Evolutionary conservation across 208 protist species (phyloP).

Genomic region (Crithidia fasciculata): DNA sequence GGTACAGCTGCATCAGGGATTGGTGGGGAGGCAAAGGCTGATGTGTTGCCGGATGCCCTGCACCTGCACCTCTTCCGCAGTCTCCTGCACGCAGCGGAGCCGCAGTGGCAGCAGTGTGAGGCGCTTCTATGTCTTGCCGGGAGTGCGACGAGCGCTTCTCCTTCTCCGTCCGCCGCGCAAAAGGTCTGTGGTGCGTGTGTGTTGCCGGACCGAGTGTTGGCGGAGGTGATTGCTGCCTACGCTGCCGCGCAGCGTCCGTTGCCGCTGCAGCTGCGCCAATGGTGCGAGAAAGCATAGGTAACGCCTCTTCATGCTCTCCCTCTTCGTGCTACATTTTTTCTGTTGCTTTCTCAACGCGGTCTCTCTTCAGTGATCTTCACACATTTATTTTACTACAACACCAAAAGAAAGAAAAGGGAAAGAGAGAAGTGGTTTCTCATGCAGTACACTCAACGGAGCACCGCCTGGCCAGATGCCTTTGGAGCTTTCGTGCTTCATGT

Average conservation of each 20-base stretch:
- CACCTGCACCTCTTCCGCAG: background rate
- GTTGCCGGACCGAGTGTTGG: slow-evolving; percentile 1
- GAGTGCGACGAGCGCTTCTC: too few species aligned
- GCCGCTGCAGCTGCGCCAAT: background rate
- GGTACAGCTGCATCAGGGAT: too few species aligned
- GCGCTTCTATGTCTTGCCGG: background rate
- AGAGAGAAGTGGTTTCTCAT: too few species aligned
- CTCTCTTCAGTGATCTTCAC: background rate
- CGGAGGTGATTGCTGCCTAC: background rate
- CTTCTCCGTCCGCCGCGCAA: too few species aligned
- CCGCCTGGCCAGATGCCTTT: too few species aligned
- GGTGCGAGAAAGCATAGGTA: background rate
- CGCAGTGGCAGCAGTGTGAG: slow-evolving; percentile 4
- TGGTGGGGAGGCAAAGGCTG: too few species aligned
- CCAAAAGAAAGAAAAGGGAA: background rate
- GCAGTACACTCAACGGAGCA: too few species aligned
- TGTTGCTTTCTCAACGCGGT: background rate
- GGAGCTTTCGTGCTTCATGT: too few species aligned
- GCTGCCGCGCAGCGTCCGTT: background rate
- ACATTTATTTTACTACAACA: background rate
- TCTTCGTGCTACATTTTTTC: background rate
- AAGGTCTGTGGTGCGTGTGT: too few species aligned
- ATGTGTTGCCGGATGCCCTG: background rate
- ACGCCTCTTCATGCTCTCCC: background rate
- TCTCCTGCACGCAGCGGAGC: background rate